Evolutionary conservation across 2,329 filamentous ascomycete genomes (phyloP).

Genomic region (Zymoseptoria pseudotritici): DNA sequence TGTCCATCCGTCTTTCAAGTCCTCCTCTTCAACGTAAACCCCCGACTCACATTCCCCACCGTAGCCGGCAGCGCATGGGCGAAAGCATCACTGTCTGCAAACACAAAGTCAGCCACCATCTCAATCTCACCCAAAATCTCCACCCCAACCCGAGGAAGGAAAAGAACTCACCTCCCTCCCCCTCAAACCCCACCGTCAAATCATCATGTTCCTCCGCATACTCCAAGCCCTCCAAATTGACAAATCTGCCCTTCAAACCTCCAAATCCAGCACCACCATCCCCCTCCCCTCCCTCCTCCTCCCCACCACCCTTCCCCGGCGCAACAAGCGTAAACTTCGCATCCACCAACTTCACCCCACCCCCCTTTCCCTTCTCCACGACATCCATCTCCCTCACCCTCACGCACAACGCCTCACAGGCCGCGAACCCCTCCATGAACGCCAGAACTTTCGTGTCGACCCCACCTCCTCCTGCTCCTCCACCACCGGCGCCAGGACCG

Average conservation of each 20-base stretch:
- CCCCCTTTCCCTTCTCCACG: conserved; percentile 62
- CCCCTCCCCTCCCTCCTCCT: conserved; percentile 42
- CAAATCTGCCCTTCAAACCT: conserved; percentile 56
- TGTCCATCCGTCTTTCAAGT: conserved; percentile 15
- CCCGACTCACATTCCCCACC: conserved; percentile 31
- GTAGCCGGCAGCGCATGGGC: conserved; percentile 39
- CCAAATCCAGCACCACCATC: not conserved
- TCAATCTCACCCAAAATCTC: not conserved
- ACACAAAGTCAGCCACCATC: conserved; percentile 20
- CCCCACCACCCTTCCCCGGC: conserved; percentile 42
- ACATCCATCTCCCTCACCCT: conserved; percentile 75
- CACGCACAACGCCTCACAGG: conserved; percentile 85
- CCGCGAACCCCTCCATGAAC: conserved; percentile 82
- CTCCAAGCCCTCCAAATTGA: conserved; percentile 80
- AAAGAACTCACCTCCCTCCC: conserved; percentile 42
- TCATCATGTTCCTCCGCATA: conserved; percentile 91
- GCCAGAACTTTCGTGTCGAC: conserved; percentile 54
- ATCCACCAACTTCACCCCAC: conserved; percentile 72
- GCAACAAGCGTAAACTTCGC: conserved; percentile 74
- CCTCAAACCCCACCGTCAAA: conserved; percentile 77
- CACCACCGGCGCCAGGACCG: not conserved
- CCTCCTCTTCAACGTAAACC: conserved; percentile 37
- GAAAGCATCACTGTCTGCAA: conserved; percentile 40
- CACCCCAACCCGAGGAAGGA: conserved; percentile 29
- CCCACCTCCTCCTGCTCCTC: no score